Conservation (phyloP, 805 yeast genomes). For the Lipomyces chichibuensis region DNA sequence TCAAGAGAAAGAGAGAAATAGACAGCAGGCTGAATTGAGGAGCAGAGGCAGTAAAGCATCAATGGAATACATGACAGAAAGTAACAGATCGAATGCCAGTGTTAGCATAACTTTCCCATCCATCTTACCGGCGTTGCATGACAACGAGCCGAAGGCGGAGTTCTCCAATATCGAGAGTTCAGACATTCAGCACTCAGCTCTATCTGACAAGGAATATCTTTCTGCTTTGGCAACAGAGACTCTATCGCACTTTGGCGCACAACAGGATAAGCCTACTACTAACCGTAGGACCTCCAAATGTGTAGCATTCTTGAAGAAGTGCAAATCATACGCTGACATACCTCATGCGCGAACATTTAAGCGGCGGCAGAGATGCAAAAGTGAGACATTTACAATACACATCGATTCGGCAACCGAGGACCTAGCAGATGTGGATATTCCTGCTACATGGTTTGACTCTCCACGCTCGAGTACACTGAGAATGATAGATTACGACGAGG, state of each 20-base stretch:
- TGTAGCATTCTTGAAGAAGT: background rate
- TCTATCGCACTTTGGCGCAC: background rate
- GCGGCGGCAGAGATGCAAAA: background rate
- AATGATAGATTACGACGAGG: background rate
- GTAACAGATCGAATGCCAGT: background rate
- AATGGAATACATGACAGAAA: background rate
- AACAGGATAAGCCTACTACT: background rate
- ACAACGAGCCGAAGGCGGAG: background rate
- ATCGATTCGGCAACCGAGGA: background rate
- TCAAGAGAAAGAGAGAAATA: background rate
- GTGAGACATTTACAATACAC: background rate
- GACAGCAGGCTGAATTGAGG: too few species aligned
- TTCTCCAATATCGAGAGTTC: background rate
- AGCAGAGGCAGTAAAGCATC: background rate
- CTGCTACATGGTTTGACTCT: background rate
- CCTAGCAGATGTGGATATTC: background rate
- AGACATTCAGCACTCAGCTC: background rate
- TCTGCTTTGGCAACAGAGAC: background rate
- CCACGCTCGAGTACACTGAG: background rate
- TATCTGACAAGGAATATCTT: background rate
- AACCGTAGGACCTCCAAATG: background rate
- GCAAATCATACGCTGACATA: background rate
- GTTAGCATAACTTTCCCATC: background rate
- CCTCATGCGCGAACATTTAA: background rate
- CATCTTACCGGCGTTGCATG: background rate